Evolutionary conservation across 148 eudicot species (phyloP), one percentile per base, ranked within the genome.

Genomic region (Amaranthus palmeri): DNA sequence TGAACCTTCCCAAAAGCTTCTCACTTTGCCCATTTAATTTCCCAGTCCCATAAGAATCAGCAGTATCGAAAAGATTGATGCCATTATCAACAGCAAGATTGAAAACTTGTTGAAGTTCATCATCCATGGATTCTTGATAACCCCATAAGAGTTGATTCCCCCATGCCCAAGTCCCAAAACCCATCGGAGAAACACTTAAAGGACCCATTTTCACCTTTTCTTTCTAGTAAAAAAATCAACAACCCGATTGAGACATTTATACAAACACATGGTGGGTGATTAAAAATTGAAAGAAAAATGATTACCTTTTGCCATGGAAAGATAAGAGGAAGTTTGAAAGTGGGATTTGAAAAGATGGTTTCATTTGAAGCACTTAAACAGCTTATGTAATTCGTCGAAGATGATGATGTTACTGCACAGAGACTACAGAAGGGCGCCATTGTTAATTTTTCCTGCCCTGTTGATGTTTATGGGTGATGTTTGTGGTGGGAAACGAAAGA

Each of bases 141-240:
- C 97, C 98, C 98, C 98, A 95, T 14, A 91, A 78, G 53, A 95
- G 86, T 81, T 89, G 91, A 75, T 95, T 91, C 3, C 98, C 98
- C 98, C 98, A 91, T 7, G 98, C 98, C 98, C 98, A 95, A 0
- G 98, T 95, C 61, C 98, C 98, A 54, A 95, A 95, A 15, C 98
- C 98, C 97, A 91, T 91, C 25, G 97, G 90, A 60, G 97, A 95
- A 70, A 88, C 90, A 78, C 79, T 87, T 74, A 91, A 55, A 12
- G 89, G 87, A 2, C 92, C 97, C 76, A 93, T 66, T 67, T 93
- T 93, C 48, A 91, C 86, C 92, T 90, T 72, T 4, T 46, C 61
- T 68, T 73, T 50, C 65, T 51, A 43, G 8, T 0, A 64, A 12
- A 47, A 15, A 61, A 57, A 36, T 1, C 10, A 17, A 25, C 36